These are phyloP conservation scores for Margaritispora aquatica DNA, from an alignment of 495 filamentous ascomycete genomes.

Conservation along the genomic window DNA sequence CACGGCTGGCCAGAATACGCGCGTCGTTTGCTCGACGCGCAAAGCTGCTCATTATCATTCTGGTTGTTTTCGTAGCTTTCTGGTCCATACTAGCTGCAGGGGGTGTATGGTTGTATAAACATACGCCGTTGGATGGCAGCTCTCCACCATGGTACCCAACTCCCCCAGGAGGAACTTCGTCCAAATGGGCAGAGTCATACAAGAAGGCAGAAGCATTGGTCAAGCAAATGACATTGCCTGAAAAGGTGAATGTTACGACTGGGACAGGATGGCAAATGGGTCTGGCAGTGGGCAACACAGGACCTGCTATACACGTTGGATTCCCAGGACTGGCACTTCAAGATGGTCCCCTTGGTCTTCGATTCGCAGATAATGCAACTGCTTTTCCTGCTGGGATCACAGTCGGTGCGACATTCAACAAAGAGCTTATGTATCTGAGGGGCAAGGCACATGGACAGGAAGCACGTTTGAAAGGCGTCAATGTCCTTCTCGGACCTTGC, in stretches of 20 bases:
- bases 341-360: slow-evolving; percentile 79
- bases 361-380: slow-evolving; percentile 69
- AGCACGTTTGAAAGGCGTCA: slow-evolving; percentile 65
- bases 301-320: slow-evolving; percentile 56
- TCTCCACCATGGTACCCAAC: slow-evolving; percentile 82
- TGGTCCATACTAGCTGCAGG: slow-evolving; percentile 19
- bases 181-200: slow-evolving; percentile 73
- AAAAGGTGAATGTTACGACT: slow-evolving; percentile 94
- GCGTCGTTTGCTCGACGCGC: slow-evolving; percentile 11
- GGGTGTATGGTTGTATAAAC: slow-evolving; percentile 16
- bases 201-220: slow-evolving; percentile 75
- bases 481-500: slow-evolving; percentile 67
- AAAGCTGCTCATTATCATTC: slow-evolving; percentile 15
- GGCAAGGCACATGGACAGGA: slow-evolving; percentile 65
- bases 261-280: slow-evolving; percentile 90
- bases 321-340: slow-evolving; percentile 88
- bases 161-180: slow-evolving; percentile 70
- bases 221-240: slow-evolving; percentile 71
- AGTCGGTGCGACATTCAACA: slow-evolving; percentile 82
- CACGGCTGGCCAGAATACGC: slow-evolving; percentile 1
- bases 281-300: slow-evolving; percentile 87
- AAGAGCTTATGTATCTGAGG: slow-evolving; percentile 64
- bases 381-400: slow-evolving; percentile 83
- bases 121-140: slow-evolving; percentile 38
- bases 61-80: slow-evolving; percentile 10